Evolutionary conservation across 805 yeast genomes (phyloP).

Genomic region (Candida stauntonica): DNA sequence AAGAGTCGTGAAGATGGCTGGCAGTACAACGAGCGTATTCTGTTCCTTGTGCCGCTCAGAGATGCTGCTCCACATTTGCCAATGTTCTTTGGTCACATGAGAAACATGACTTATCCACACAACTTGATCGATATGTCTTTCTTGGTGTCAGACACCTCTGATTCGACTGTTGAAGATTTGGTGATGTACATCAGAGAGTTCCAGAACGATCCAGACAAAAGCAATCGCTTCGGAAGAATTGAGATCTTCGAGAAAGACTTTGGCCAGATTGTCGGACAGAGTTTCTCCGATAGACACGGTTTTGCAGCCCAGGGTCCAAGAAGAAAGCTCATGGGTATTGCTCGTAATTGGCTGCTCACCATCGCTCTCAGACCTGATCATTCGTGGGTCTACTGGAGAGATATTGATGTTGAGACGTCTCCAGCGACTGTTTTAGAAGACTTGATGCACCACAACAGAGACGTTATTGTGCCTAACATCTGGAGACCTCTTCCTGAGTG

Average conservation of each 20-base stretch:
- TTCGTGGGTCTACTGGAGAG: constrained; percentile 96
- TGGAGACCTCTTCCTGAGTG: constrained; percentile 90
- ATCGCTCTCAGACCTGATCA: constrained; percentile 89
- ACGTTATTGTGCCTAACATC: constrained; percentile 91
- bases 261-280: constrained; percentile 91
- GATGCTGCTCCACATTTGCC: constrained; percentile 90
- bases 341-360: constrained; percentile 88
- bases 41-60: constrained; percentile 85
- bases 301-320: constrained; percentile 95
- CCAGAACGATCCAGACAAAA: constrained; percentile 59
- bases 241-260: constrained; percentile 90
- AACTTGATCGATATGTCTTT: constrained; percentile 78
- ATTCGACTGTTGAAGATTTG: constrained; percentile 74
- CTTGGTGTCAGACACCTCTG: constrained; percentile 85
- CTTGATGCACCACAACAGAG: constrained; percentile 85
- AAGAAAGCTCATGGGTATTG: constrained; percentile 91
- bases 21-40: constrained; percentile 72
- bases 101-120: constrained; percentile 81
- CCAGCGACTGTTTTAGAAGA: constrained; percentile 86
- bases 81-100: constrained; percentile 81
- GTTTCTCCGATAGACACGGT: constrained; percentile 90
- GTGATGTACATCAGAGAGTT: constrained; percentile 51
- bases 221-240: constrained; percentile 73
- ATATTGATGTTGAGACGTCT: constrained; percentile 92
- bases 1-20: constrained; percentile 70